These are phyloP conservation scores for Serendipita vermifera DNA, from an alignment of 768 basidiomycete genomes.

Conservation along the genomic window DNA sequence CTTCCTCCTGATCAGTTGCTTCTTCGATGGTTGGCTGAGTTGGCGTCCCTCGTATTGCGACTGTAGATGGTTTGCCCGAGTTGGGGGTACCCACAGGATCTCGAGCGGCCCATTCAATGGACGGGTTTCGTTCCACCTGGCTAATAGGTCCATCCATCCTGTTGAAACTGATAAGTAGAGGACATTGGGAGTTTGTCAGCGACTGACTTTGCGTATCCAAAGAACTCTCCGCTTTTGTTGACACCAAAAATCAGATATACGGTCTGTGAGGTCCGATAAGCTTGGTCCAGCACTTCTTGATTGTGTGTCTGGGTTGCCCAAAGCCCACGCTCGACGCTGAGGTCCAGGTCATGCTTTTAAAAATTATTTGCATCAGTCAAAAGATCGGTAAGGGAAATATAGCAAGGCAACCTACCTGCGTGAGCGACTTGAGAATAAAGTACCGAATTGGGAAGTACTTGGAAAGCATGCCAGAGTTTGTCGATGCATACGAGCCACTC, in stretches of 20 bases:
- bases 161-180: not conserved
- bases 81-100: not conserved
- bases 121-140: slow-evolving; percentile 10
- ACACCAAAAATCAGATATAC: slow-evolving; percentile 86
- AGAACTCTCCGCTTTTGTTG: slow-evolving; percentile 90
- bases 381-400: not conserved
- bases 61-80: not conserved
- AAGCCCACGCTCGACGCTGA: slow-evolving; percentile 60
- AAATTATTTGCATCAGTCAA: not conserved
- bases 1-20: too few species aligned
- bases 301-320: slow-evolving; percentile 96
- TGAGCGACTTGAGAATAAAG: slow-evolving; percentile 84
- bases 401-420: slow-evolving; percentile 39
- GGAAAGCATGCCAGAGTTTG: slow-evolving; percentile 65
- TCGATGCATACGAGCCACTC: slow-evolving; percentile 55
- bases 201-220: slow-evolving; percentile 71
- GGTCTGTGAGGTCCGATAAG: slow-evolving; percentile 78
- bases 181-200: slow-evolving; percentile 9
- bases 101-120: not conserved
- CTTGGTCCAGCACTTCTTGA: slow-evolving; percentile 81
- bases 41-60: not conserved
- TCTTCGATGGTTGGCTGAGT: slow-evolving; percentile 9
- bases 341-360: slow-evolving; percentile 59
- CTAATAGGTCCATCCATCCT: slow-evolving; percentile 63
- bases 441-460: slow-evolving; percentile 76